Conservation (phyloP, 2,329 filamentous ascomycete species). For the Apiospora koreana region DNA sequence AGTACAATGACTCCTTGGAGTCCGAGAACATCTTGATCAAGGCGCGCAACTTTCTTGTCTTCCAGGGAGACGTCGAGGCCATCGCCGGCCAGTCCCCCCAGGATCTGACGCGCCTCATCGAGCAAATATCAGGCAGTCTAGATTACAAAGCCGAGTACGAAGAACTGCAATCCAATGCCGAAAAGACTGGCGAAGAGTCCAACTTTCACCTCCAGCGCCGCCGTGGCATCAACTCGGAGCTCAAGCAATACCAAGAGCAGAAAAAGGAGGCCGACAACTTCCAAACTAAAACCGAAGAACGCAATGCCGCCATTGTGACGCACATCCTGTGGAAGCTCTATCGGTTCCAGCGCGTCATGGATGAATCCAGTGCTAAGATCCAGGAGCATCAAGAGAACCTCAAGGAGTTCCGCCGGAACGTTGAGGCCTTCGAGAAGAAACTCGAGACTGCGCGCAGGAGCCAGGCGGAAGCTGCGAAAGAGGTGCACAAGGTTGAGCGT, state of each 20-base stretch:
- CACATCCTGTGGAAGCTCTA: slow-evolving; percentile 97
- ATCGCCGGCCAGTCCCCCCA: slow-evolving; percentile 95
- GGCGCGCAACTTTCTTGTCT: slow-evolving; percentile 95
- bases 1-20: slow-evolving; percentile 93
- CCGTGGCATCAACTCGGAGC: slow-evolving; percentile 93
- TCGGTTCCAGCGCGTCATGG: slow-evolving; percentile 91
- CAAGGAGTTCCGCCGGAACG: slow-evolving; percentile 85
- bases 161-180: slow-evolving; percentile 79
- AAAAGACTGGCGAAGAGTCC: slow-evolving; percentile 86
- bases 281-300: slow-evolving; percentile 85
- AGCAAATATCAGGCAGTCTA: slow-evolving; percentile 95
- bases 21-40: slow-evolving; percentile 97
- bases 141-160: slow-evolving; percentile 97
- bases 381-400: slow-evolving; percentile 92
- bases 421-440: slow-evolving; percentile 79
- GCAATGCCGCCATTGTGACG: slow-evolving; percentile 86
- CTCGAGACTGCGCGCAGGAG: slow-evolving; percentile 82
- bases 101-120: slow-evolving; percentile 89
- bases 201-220: slow-evolving; percentile 86
- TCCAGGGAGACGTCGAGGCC: slow-evolving; percentile 96
- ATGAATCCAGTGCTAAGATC: slow-evolving; percentile 87
- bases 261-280: slow-evolving; percentile 95
- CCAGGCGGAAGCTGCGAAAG: slow-evolving; percentile 74
- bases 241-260: slow-evolving; percentile 96
- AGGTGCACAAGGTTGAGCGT: slow-evolving; percentile 80